Conservation (phyloP, 257 asterid species). For the Avicennia marina region DNA sequence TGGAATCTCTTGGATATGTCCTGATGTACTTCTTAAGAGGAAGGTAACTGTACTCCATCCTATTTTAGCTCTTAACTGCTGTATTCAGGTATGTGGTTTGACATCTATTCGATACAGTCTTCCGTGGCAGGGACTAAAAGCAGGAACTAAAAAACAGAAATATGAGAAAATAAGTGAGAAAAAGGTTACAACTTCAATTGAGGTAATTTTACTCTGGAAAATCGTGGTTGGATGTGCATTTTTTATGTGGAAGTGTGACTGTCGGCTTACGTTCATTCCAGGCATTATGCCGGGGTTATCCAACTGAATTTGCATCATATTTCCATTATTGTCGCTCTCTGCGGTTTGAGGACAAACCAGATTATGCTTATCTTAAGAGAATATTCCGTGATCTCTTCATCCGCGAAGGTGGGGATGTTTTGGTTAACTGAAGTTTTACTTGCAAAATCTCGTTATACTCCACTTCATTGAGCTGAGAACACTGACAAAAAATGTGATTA, state of each 20-base stretch:
- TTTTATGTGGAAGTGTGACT: constrained; percentile 13
- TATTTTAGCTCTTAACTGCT: constrained; percentile 17
- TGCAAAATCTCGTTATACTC: neutral
- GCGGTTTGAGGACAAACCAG: constrained; percentile 93
- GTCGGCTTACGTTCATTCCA: constrained; percentile 28
- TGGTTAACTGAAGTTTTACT: constrained; percentile 1
- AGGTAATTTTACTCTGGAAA: constrained; percentile 44
- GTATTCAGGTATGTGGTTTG: constrained; percentile 27
- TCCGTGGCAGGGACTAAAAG: constrained; percentile 98
- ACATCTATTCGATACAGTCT: constrained; percentile 56
- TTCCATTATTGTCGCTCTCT: constrained; percentile 97
- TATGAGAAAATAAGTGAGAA: constrained; percentile 94
- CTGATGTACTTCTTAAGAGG: constrained; percentile 93
- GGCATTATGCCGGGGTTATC: constrained; percentile 87
- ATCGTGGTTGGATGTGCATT: constrained; percentile 13
- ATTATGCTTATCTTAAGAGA: constrained; percentile 94
- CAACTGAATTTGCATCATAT: constrained; percentile 94
- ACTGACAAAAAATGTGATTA: neutral
- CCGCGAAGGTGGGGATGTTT: constrained; percentile 70
- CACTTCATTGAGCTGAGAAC: constrained; percentile 7
- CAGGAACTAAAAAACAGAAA: constrained; percentile 93
- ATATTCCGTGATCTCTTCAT: constrained; percentile 96
- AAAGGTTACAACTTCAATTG: constrained; percentile 93
- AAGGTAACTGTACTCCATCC: constrained; percentile 42
- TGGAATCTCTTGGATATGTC: constrained; percentile 97